Percentiles rank a stretch among this genome's conserved stretches.
phyloP scores from a whole-genome alignment of 352 stramenopile genomes.

The Phytopythium sindhum region DNA sequence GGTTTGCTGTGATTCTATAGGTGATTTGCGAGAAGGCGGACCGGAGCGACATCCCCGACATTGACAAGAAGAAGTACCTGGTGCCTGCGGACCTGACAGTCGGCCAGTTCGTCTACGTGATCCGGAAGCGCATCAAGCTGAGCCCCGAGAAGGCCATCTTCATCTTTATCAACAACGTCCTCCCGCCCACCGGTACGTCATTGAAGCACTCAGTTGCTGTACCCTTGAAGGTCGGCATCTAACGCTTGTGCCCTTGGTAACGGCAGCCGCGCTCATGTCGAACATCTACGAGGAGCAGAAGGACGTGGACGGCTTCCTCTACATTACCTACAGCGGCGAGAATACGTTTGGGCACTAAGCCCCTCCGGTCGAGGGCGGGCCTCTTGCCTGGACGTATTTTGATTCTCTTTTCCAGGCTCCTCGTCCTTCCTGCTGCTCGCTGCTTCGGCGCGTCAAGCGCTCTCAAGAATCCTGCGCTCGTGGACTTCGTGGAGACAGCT shows the following conservation, averaged over 20 bases:
- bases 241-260: background rate
- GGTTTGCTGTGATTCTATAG: slow-evolving; percentile 20
- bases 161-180: slow-evolving; percentile 99
- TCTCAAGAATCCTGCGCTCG: background rate
- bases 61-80: slow-evolving; percentile 99
- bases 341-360: slow-evolving; percentile 96
- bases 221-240: background rate
- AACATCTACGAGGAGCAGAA: slow-evolving; percentile 99
- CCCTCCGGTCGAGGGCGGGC: slow-evolving; percentile 10
- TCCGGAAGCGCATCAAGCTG: slow-evolving; percentile 99
- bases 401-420: slow-evolving; percentile 12
- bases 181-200: slow-evolving; percentile 90
- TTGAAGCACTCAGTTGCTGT: background rate
- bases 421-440: background rate
- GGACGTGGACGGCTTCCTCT: slow-evolving; percentile 98
- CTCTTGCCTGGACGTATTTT: slow-evolving; percentile 25
- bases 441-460: background rate
- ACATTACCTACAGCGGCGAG: slow-evolving; percentile 99
- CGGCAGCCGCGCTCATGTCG: slow-evolving; percentile 94
- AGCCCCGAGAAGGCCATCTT: slow-evolving; percentile 97
- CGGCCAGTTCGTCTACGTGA: slow-evolving; percentile 99
- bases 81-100: slow-evolving; percentile 97
- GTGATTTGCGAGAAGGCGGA: slow-evolving; percentile 94
- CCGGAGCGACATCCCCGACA: slow-evolving; percentile 98
- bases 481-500: background rate